These are phyloP conservation scores for Clathrospora elynae DNA, from an alignment of 2,329 filamentous ascomycete genomes.

Conservation along the genomic window DNA sequence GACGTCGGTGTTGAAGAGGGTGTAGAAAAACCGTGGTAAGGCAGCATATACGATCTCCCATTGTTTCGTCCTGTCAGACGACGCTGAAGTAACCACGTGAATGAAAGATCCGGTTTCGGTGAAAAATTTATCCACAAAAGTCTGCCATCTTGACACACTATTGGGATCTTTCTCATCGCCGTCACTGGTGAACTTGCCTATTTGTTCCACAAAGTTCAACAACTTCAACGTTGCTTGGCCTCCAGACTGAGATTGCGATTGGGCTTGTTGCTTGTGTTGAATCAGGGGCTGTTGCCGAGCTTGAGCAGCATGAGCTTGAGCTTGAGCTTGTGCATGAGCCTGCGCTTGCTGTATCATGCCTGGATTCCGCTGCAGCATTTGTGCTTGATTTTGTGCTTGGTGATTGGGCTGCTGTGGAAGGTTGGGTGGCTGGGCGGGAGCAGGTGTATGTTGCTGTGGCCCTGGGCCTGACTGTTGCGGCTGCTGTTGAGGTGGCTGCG, in stretches of 20 bases:
- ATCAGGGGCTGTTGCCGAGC: conserved; percentile 40
- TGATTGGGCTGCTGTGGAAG: conserved; percentile 42
- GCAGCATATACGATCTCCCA: conserved; percentile 85
- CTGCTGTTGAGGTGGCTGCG: conserved; percentile 39
- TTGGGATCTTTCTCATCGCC: conserved; percentile 47
- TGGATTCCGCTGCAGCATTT: conserved; percentile 48
- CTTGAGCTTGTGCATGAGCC: conserved; percentile 45
- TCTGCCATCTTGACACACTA: conserved; percentile 77
- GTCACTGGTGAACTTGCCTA: conserved; percentile 58
- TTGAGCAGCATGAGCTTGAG: conserved; percentile 24
- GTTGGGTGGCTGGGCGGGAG: conserved; percentile 43
- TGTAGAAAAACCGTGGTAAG: conserved; percentile 85
- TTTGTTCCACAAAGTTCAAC: conserved; percentile 61
- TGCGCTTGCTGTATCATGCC: conserved; percentile 42
- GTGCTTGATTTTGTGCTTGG: conserved; percentile 36
- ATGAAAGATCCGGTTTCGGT: conserved; percentile 76
- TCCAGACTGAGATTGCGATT: conserved; percentile 22
- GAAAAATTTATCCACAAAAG: conserved; percentile 82
- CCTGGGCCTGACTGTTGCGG: conserved; percentile 50
- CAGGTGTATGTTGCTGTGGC: conserved; percentile 52
- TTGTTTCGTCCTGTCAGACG: conserved; percentile 70
- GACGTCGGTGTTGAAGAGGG: conserved; percentile 82
- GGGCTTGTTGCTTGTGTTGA: conserved; percentile 36
- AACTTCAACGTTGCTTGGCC: conserved; percentile 57
- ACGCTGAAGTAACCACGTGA: conserved; percentile 64